Conservation (phyloP, 352 stramenopile genomes). For the Aphanomyces stellatus region DNA sequence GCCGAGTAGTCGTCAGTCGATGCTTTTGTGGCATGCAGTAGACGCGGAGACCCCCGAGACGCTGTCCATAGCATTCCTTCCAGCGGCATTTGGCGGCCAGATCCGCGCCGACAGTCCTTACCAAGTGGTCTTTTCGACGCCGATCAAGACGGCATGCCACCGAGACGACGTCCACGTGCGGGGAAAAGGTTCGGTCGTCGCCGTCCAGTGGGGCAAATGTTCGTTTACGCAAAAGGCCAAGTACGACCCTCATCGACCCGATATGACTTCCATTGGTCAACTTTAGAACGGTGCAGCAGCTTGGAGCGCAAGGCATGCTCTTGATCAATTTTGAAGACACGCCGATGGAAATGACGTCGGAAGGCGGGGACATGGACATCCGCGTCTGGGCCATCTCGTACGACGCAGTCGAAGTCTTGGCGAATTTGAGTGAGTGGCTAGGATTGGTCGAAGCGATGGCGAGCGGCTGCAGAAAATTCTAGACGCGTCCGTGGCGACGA, state of each 20-base stretch:
- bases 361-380: background rate
- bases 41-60: background rate
- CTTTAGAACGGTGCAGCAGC: background rate
- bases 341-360: background rate
- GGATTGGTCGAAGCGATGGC: background rate
- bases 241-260: slow-evolving; percentile 21
- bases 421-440: background rate
- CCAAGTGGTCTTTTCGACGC: slow-evolving; percentile 50
- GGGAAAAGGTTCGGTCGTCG: slow-evolving; percentile 42
- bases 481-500: background rate
- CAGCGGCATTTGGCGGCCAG: slow-evolving; percentile 43
- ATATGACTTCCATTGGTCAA: too few species aligned
- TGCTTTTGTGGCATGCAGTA: background rate
- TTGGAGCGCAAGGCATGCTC: slow-evolving; percentile 9
- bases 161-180: slow-evolving; percentile 49
- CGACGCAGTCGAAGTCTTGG: background rate
- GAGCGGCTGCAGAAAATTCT: background rate
- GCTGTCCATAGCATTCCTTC: slow-evolving; percentile 35
- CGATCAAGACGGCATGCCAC: slow-evolving; percentile 59
- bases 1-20: too few species aligned
- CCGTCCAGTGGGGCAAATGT: slow-evolving; percentile 62
- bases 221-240: slow-evolving; percentile 56
- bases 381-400: slow-evolving; percentile 4
- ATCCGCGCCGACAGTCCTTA: slow-evolving; percentile 37
- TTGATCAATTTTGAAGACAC: background rate